Conservation (phyloP, 2,329 filamentous ascomycete species). For the Fusarium proliferatum region DNA sequence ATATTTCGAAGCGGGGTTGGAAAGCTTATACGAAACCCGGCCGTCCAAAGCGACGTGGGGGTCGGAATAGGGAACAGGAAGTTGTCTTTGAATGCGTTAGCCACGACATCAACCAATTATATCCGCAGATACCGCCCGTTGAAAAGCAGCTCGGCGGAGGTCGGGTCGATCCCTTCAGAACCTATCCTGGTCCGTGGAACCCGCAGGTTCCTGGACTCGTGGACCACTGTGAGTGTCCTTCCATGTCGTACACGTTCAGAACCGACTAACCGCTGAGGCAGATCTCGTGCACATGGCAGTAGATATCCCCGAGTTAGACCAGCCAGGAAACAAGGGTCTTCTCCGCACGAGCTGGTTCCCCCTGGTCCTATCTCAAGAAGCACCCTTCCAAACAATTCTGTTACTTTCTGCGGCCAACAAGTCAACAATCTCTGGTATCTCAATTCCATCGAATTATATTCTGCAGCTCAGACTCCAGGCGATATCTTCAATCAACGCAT, state of each 20-base stretch:
- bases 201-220: neutral
- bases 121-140: rapidly evolving
- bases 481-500: rapidly evolving
- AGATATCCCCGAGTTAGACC: neutral
- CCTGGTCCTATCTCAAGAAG: rapidly evolving
- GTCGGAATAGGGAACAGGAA: neutral
- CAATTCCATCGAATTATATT: rapidly evolving
- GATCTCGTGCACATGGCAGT: neutral
- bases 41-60: neutral
- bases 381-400: neutral
- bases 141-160: neutral
- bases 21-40: neutral
- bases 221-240: neutral
- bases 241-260: rapidly evolving
- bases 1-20: neutral
- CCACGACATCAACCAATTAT: neutral
- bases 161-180: neutral
- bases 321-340: neutral
- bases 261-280: neutral
- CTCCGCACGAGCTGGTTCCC: neutral
- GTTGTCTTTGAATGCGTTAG: neutral
- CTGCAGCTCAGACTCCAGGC: neutral
- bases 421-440: rapidly evolving
- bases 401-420: neutral
- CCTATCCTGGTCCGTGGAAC: neutral